Evolutionary conservation across 2,329 filamentous ascomycete genomes (phyloP).

Genomic region (Coleophoma crateriformis): DNA sequence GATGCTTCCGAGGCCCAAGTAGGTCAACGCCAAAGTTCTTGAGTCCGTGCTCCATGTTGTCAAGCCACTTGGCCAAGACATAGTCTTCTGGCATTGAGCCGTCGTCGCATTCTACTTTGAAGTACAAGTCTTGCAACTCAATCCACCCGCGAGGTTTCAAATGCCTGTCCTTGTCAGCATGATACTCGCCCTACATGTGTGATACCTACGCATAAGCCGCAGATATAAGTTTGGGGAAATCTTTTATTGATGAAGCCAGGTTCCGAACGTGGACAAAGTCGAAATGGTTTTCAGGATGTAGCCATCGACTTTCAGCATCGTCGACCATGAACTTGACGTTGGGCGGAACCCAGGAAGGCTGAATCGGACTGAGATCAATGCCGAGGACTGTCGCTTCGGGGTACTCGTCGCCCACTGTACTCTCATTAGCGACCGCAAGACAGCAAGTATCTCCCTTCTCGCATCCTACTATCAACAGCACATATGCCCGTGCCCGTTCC

Average conservation of each 20-base stretch:
- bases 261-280: conserved; percentile 11
- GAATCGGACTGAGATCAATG: conserved; percentile 37
- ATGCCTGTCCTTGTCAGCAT: not conserved
- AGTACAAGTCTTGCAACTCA: conserved; percentile 6
- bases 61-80: not conserved
- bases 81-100: conserved; percentile 4
- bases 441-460: not conserved
- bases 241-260: conserved; percentile 2
- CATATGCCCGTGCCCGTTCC: conserved; percentile 35
- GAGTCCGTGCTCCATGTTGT: conserved; percentile 2
- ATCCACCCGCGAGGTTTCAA: conserved; percentile 8
- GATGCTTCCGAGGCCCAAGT: not conserved
- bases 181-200: not conserved
- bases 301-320: conserved; percentile 51
- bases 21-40: conserved; percentile 5
- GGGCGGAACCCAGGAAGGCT: conserved; percentile 41
- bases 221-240: conserved; percentile 7
- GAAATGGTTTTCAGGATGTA: conserved; percentile 28
- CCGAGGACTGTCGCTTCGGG: conserved; percentile 27
- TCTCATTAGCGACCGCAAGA: not conserved
- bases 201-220: conserved; percentile 2
- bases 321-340: conserved; percentile 53
- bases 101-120: conserved; percentile 3
- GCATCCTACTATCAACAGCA: conserved; percentile 23
- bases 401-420: conserved; percentile 11